These are phyloP conservation scores for Otatea glauca DNA, from an alignment of 176 grass and related monocot genomes.

Conservation along the genomic window DNA sequence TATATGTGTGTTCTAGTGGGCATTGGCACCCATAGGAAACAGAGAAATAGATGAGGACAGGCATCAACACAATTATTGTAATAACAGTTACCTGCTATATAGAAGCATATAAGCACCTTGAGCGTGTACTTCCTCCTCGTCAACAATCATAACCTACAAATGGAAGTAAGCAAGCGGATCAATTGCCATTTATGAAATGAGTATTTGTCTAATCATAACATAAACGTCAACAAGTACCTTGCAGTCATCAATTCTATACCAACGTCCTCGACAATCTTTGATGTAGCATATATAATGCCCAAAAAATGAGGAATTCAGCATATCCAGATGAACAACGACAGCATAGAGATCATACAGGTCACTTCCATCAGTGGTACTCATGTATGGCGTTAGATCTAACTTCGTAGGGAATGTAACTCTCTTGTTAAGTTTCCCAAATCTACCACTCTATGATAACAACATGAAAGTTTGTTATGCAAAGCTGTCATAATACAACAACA, in stretches of 20 bases:
- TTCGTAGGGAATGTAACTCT: conserved; percentile 81
- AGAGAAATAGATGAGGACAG: not conserved
- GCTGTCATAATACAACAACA: conserved; percentile 25
- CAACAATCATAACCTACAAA: conserved; percentile 76
- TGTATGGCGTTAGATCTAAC: conserved; percentile 83
- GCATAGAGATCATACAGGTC: conserved; percentile 92
- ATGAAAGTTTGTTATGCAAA: conserved; percentile 32
- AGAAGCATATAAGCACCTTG: conserved; percentile 99
- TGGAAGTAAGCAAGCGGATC: conserved; percentile 31
- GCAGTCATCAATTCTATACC: conserved; percentile 92
- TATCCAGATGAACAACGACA: conserved; percentile 96
- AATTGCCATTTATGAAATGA: conserved; percentile 13
- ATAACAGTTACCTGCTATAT: conserved; percentile 74
- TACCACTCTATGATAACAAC: conserved; percentile 73
- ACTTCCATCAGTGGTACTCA: conserved; percentile 75
- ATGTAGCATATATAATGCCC: conserved; percentile 98
- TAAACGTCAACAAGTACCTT: conserved; percentile 67
- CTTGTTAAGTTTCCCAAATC: conserved; percentile 98
- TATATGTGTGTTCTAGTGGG: conserved; percentile 13
- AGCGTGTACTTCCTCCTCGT: conserved; percentile 86
- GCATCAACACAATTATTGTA: conserved; percentile 24
- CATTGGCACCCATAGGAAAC: conserved; percentile 23
- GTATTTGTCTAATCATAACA: conserved; percentile 21
- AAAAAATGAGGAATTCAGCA: conserved; percentile 99
- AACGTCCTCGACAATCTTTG: conserved; percentile 64